A percentile compares a stretch with the other conserved stretches of the same genome.
Conservation (phyloP, 164 flowering plant genomes). For the Tetracentron sinense region DNA sequence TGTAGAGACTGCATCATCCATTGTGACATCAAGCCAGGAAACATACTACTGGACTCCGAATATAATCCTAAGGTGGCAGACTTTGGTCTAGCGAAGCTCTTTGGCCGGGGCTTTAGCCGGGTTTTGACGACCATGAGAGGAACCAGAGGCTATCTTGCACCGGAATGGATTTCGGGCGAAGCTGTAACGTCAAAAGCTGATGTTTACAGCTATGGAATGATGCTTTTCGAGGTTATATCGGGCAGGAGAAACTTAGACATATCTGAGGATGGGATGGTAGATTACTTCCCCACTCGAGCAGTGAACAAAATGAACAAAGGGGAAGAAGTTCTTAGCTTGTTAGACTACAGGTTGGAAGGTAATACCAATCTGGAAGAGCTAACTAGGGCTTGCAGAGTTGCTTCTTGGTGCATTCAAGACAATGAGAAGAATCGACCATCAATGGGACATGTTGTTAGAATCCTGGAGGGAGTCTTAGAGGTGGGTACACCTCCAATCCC, state of each 20-base stretch:
- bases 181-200: constrained; percentile 13
- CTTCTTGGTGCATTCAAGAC: constrained; percentile 19
- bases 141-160: constrained; percentile 15
- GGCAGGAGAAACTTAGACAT: constrained; percentile 9
- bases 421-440: constrained; percentile 14
- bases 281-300: constrained; percentile 2
- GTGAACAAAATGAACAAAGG: background rate
- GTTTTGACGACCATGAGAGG: constrained; percentile 16
- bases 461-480: constrained; percentile 13
- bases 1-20: constrained; percentile 10
- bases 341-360: constrained; percentile 10
- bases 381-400: constrained; percentile 9
- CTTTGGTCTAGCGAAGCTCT: constrained; percentile 13
- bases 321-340: constrained; percentile 1
- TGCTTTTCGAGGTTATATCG: constrained; percentile 10
- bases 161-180: constrained; percentile 12
- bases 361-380: constrained; percentile 3
- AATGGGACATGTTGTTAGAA: constrained; percentile 9
- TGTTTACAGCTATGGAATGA: constrained; percentile 14
- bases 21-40: constrained; percentile 13
- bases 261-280: background rate
- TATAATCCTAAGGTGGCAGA: constrained; percentile 9
- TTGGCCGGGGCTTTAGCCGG: constrained; percentile 11
- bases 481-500: constrained; percentile 6
- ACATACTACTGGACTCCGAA: constrained; percentile 7